Conservation (phyloP, 2,329 filamentous ascomycete genomes). For the Passalora sequoiae region DNA sequence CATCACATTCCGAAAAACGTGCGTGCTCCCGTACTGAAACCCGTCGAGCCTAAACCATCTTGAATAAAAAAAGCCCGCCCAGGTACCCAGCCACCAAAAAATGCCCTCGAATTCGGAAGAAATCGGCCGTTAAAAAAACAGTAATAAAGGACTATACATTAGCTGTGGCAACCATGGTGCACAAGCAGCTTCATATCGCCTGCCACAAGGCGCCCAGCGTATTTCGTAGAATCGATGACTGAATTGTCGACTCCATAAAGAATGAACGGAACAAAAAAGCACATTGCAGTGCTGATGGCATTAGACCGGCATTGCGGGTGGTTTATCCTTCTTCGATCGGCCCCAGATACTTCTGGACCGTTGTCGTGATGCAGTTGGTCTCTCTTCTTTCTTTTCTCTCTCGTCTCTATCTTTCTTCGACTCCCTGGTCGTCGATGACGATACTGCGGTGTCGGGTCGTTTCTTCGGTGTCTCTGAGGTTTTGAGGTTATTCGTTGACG, state of each 20-base stretch:
- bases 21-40: too few relatives aligned
- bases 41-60: too few relatives aligned
- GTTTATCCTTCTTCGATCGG: slow-evolving; percentile 11
- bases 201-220: slow-evolving; percentile 4
- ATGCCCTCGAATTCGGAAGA: too few relatives aligned
- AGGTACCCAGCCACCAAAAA: too few relatives aligned
- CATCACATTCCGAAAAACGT: too few relatives aligned
- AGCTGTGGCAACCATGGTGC: slow-evolving; percentile 1
- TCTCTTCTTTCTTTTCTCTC: slow-evolving; percentile 7
- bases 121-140: background rate
- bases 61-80: too few relatives aligned
- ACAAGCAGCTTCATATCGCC: slow-evolving; percentile 2
- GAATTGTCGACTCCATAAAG: background rate
- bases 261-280: background rate
- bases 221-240: too few relatives aligned
- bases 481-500: slow-evolving; percentile 7
- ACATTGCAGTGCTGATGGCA: background rate
- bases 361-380: slow-evolving; percentile 4
- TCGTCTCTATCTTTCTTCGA: slow-evolving; percentile 7
- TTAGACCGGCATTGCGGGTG: slow-evolving; percentile 5
- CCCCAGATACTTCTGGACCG: slow-evolving; percentile 14
- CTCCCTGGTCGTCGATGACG: slow-evolving; percentile 13
- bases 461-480: slow-evolving; percentile 11
- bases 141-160: background rate
- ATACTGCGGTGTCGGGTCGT: slow-evolving; percentile 15